Percentiles rank a stretch among this genome's conserved stretches.
Evolutionary conservation across 2,329 filamentous ascomycete genomes (phyloP).

Genomic region (Bipolaris victoriae): DNA sequence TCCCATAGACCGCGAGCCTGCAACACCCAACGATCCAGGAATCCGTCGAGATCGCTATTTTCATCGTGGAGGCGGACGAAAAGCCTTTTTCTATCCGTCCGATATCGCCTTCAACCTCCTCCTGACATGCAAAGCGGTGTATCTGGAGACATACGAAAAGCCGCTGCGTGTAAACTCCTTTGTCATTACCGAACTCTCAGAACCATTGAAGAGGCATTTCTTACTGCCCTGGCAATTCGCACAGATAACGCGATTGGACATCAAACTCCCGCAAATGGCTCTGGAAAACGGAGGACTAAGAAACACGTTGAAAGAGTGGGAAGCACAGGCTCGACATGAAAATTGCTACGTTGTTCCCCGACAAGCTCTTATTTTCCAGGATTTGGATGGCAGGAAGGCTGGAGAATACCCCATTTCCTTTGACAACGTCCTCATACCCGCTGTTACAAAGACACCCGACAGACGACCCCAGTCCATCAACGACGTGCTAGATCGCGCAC

Average conservation of each 20-base stretch:
- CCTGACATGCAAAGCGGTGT: conserved; percentile 27
- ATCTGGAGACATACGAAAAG: conserved; percentile 27
- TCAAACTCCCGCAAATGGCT: conserved; percentile 19
- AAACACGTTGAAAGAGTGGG: conserved; percentile 5
- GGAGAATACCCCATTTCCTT: background rate
- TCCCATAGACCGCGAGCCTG: conserved; percentile 1
- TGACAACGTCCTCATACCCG: background rate
- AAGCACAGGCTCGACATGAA: conserved; percentile 8
- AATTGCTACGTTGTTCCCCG: conserved; percentile 18
- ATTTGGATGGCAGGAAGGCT: background rate
- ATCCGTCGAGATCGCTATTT: background rate
- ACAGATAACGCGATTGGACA: conserved; percentile 22
- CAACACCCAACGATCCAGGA: background rate
- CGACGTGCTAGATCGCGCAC: background rate
- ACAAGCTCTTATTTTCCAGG: background rate
- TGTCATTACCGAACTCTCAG: background rate
- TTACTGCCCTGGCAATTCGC: conserved; percentile 25
- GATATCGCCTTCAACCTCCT: conserved; percentile 24
- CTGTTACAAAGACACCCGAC: background rate
- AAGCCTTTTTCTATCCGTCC: background rate
- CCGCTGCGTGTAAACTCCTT: conserved; percentile 24
- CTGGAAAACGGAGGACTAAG: conserved; percentile 16
- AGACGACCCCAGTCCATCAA: background rate
- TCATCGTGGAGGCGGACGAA: background rate
- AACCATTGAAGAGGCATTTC: background rate